Percentiles rank a stretch among this genome's conserved stretches.
These are phyloP conservation scores for Fusarium paranaense DNA, from an alignment of 2,329 filamentous ascomycete species.

Conservation along the genomic window DNA sequence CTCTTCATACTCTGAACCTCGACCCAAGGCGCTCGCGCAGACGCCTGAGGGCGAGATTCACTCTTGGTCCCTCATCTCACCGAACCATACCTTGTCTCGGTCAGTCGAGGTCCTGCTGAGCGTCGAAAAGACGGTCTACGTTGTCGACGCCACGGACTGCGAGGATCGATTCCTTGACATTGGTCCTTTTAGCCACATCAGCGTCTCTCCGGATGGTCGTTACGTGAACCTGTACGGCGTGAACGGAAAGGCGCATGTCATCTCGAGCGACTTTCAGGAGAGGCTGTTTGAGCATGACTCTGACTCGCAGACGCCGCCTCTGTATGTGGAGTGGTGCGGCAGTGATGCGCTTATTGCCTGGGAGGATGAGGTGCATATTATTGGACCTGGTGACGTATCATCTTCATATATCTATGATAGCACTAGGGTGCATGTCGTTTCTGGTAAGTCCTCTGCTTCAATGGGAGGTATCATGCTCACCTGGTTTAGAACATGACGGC, in stretches of 20 bases:
- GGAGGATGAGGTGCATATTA: constrained; percentile 97
- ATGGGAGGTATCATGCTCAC: constrained; percentile 13
- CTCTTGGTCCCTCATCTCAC: constrained; percentile 90
- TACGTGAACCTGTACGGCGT: constrained; percentile 89
- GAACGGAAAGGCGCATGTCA: constrained; percentile 88
- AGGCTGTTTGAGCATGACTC: constrained; percentile 93
- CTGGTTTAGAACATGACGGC: constrained; percentile 75
- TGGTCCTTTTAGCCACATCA: constrained; percentile 91
- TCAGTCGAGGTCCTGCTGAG: constrained; percentile 94
- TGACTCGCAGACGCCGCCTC: constrained; percentile 83
- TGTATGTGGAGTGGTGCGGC: constrained; percentile 95
- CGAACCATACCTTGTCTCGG: constrained; percentile 87
- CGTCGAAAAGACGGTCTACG: constrained; percentile 84
- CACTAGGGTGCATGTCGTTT: constrained; percentile 86
- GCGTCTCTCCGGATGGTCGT: constrained; percentile 89
- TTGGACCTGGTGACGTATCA: constrained; percentile 84
- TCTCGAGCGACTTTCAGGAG: constrained; percentile 94
- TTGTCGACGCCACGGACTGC: constrained; percentile 88
- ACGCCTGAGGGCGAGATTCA: constrained; percentile 83
- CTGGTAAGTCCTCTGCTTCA: constrained; percentile 63
- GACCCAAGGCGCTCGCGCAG: constrained; percentile 83
- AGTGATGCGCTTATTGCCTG: constrained; percentile 95
- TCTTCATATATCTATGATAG: constrained; percentile 89
- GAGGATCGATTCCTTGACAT: constrained; percentile 93
- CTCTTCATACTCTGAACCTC: constrained; percentile 89